Evolutionary conservation across 2,329 filamentous ascomycete genomes (phyloP).

Genomic region (Trichoderma asperellum): DNA sequence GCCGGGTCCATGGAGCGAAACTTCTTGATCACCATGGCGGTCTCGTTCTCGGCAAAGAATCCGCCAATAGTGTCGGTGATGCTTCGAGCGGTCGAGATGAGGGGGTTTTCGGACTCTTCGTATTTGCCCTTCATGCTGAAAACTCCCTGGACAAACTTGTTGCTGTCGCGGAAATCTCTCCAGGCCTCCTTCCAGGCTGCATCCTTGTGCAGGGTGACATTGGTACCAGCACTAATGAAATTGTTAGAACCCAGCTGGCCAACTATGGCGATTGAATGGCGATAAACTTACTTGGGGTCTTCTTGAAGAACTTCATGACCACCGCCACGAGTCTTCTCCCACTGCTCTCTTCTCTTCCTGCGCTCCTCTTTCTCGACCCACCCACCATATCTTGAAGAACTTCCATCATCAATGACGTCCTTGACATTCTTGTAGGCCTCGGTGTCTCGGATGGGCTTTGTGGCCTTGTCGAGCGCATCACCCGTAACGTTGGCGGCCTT

Average conservation of each 20-base stretch:
- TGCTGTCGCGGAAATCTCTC: slow-evolving; percentile 91
- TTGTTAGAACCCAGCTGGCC: slow-evolving; percentile 38
- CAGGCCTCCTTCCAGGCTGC: slow-evolving; percentile 98
- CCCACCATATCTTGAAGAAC: slow-evolving; percentile 92
- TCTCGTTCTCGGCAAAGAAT: slow-evolving; percentile 99
- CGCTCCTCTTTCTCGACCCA: slow-evolving; percentile 98
- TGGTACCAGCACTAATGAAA: slow-evolving; percentile 79
- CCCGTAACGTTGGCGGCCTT: slow-evolving; percentile 85
- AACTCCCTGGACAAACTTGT: slow-evolving; percentile 82
- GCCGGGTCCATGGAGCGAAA: slow-evolving; percentile 93
- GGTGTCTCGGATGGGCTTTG: slow-evolving; percentile 88
- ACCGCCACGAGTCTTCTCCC: slow-evolving; percentile 64
- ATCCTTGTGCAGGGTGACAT: slow-evolving; percentile 94
- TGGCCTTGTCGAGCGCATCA: slow-evolving; percentile 89
- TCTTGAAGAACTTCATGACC: slow-evolving; percentile 68
- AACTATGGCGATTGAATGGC: no score
- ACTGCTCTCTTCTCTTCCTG: slow-evolving; percentile 72
- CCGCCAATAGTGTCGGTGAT: slow-evolving; percentile 92
- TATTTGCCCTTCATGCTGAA: slow-evolving; percentile 87
- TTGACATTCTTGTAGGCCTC: slow-evolving; percentile 95
- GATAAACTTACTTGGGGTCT: slow-evolving; percentile 76
- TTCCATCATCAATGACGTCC: slow-evolving; percentile 94
- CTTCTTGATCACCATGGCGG: slow-evolving; percentile 95
- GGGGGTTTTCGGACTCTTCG: slow-evolving; percentile 95
- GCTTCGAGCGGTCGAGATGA: slow-evolving; percentile 88